Base-by-base conservation (phyloP, 2,329 filamentous ascomycete species). In the Helicocarpus griseus region DNA sequence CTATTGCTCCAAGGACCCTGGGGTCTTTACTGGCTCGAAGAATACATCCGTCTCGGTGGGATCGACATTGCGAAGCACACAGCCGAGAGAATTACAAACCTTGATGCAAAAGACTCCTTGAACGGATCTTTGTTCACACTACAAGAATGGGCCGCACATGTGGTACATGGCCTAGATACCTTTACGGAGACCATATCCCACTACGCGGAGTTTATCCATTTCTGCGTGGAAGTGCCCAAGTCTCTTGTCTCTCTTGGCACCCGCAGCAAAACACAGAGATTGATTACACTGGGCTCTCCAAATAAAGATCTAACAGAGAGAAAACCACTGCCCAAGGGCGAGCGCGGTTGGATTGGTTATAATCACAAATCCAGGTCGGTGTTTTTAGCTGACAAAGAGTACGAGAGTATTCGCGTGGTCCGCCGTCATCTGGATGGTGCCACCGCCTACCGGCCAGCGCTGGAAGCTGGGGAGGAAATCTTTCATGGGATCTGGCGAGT, bases 41-140 rank as follows among this genome's bases (percentile, higher is more conserved):
- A 50, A 35, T 50, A 50, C 33, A 43, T 50, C 38, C 48, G 36
- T 43, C 36, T 50, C 21, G 48, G 48, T 14, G 48, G 48, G 22
- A 35, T 50, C 19, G 48, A 50, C 21, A 50, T 50, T 50, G 48
- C 35, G 17, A 41, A 43, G 36, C 43, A 50, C 36, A 43, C 48
- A 2, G 48, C 33, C 5, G 48, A 43, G 21, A 50, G 36, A 40
- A 50, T 50, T 22, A 9, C 9, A 26, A 43, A 50, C 14, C 36
- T 49, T 17, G 47, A 39, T 17, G 17, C 14, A 14, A 19, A 17
- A 7, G 8, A 39, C 35, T 26, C 47, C 13, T 22, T 7, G n/a
- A 40, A 40, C 9, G n/a, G 24, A 26, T 26, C 13, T 17, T 28
- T 31, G 38, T 50, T 33, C 36, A 40, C 36, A 24, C 26, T 22